These are phyloP conservation scores for Fusarium cicatricum DNA, from an alignment of 2,329 filamentous ascomycete genomes.

Conservation along the genomic window DNA sequence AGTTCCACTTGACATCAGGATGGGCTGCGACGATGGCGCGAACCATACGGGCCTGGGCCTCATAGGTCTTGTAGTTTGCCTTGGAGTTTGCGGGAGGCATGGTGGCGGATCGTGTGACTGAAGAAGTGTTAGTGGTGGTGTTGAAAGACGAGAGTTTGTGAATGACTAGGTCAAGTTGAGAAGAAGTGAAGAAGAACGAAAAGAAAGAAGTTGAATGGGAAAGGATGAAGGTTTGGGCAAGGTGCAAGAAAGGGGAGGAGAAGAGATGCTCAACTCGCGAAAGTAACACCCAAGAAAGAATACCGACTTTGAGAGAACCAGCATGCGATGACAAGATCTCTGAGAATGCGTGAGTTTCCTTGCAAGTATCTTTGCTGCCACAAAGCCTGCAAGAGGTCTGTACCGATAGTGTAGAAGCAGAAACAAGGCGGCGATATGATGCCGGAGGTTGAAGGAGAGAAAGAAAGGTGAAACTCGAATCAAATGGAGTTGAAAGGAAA, in stretches of 20 bases:
- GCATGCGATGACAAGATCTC: background rate
- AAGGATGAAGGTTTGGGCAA: background rate
- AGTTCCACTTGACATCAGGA: constrained; percentile 64
- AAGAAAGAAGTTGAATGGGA: background rate
- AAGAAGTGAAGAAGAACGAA: background rate
- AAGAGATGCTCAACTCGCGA: background rate
- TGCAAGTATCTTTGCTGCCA: background rate
- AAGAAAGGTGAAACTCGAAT: background rate
- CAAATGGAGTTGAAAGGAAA: background rate
- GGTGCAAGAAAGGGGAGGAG: background rate
- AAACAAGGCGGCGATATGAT: background rate
- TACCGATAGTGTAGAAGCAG: background rate
- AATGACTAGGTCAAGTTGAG: too few species aligned
- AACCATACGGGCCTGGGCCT: constrained; percentile 66
- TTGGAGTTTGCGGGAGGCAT: constrained; percentile 56
- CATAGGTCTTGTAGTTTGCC: constrained; percentile 67
- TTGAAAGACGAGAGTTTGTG: background rate
- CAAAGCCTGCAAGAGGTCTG: background rate
- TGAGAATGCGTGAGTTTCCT: background rate
- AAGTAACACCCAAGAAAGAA: background rate
- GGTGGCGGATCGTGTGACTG: background rate
- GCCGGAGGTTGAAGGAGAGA: background rate
- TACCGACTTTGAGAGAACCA: constrained; percentile 15
- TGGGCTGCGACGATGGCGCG: constrained; percentile 68
- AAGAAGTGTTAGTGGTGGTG: background rate